Percentiles rank a stretch among this genome's conserved stretches.
phyloP scores from a whole-genome alignment of 768 basidiomycete species.

The Lentinula sp. region DNA sequence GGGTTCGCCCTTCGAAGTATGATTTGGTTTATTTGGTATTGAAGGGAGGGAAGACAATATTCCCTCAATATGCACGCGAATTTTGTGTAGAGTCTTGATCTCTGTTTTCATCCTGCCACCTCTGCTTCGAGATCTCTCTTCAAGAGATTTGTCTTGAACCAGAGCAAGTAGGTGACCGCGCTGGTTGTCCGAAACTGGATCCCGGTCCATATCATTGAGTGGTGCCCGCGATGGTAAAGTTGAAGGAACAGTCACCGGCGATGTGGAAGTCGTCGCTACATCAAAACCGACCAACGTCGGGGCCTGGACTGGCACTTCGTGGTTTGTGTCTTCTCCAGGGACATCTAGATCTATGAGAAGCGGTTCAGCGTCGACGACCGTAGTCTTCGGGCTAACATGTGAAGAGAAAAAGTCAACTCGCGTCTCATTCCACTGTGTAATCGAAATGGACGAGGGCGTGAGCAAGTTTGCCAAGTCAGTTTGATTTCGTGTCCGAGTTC shows the following conservation, averaged over 20 bases:
- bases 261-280: not conserved
- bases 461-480: not conserved
- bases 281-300: not conserved
- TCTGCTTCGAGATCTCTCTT: not conserved
- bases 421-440: not conserved
- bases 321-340: not conserved
- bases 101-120: not conserved
- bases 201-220: not conserved
- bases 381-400: not conserved
- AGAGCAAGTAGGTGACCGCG: not conserved
- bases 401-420: not conserved
- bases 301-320: not conserved
- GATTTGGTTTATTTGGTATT: not conserved
- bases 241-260: not conserved
- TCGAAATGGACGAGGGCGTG: not conserved
- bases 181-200: not conserved
- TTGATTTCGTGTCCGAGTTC: not conserved
- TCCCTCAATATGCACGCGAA: not conserved
- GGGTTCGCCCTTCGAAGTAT: not conserved
- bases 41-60: not conserved
- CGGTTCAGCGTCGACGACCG: not conserved
- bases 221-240: too few species aligned
- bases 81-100: not conserved
- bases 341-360: not conserved
- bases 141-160: not conserved